Base-by-base conservation (phyloP, 208 protist genomes). In the Acanthamoeba triangularis region DNA sequence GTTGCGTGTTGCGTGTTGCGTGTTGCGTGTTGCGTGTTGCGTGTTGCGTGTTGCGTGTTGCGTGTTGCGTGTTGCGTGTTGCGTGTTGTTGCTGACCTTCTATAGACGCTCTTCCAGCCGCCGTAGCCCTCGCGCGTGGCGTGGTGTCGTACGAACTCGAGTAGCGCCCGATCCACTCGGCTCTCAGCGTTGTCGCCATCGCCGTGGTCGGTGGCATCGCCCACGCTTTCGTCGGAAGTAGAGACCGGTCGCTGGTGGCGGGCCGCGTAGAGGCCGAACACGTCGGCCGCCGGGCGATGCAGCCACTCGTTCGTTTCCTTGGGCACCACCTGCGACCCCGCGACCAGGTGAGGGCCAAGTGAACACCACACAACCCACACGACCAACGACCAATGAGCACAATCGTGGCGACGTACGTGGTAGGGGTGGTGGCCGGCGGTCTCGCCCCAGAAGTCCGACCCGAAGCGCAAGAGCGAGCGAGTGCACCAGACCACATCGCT, bases 381-480 rank as follows among this genome's bases (percentile, higher is more conserved):
- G 44, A 0, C n/a, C n/a, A n/a, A n/a, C n/a, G n/a, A n/a, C n/a
- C n/a, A n/a, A n/a, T n/a, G n/a, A n/a, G n/a, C n/a, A n/a, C n/a
- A n/a, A n/a, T n/a, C n/a, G n/a, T n/a, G n/a, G n/a, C n/a, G n/a
- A n/a, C n/a, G n/a, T n/a, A 74, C 67, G 67, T 23, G 16, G 67
- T 74, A 74, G 30, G 67, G 67, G 33, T 74, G 67, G 67, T n/a
- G 67, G 33, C 30, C 30, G 30, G 33, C 67, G 33, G 33, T n/a
- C 67, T 74, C 67, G 33, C 67, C 67, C 67, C 67, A 74, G 67
- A 74, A 74, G 67, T 74, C 67, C 33, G 67, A 41, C 67, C 67
- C 67, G 33, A 74, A 74, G 67, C 33, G 67, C 30, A 74, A 37
- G 30, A 74, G 67, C 30, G 33, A 37, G 25, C 67, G 67, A 2